Conservation (phyloP, 768 basidiomycete species). For the Kwoniella heveanensis region DNA sequence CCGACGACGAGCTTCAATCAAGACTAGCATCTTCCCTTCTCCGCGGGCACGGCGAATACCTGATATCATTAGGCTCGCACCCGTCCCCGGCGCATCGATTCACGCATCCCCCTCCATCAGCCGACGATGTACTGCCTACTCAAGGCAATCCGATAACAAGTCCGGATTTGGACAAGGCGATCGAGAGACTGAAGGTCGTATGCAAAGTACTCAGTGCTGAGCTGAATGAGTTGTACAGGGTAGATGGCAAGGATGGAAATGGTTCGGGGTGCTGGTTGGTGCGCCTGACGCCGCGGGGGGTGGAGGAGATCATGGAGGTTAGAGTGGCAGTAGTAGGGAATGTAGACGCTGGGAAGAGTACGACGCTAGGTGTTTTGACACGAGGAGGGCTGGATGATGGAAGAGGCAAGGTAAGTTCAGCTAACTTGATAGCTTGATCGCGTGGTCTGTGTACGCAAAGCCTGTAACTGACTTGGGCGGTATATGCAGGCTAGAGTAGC, state of each 20-base stretch:
- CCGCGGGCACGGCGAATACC: conserved; percentile 51
- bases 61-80: conserved; percentile 52
- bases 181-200: conserved; percentile 38
- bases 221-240: conserved; percentile 49
- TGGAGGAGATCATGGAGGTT: conserved; percentile 65
- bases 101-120: conserved; percentile 28
- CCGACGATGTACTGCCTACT: conserved; percentile 10
- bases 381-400: conserved; percentile 64
- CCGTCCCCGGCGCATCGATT: conserved; percentile 40
- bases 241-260: conserved; percentile 15
- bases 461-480: conserved; percentile 58
- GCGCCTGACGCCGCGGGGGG: conserved; percentile 43
- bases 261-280: conserved; percentile 47
- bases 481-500: conserved; percentile 72
- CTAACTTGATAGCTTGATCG: conserved; percentile 15
- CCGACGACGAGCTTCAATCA: conserved; percentile 35
- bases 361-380: conserved; percentile 92
- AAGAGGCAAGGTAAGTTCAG: conserved; percentile 37
- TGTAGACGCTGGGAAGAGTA: conserved; percentile 81
- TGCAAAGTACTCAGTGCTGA: conserved; percentile 40
- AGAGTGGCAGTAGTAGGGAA: conserved; percentile 96
- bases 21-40: conserved; percentile 31
- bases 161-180: conserved; percentile 26
- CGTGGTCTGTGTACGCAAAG: too few relatives aligned
- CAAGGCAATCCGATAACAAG: conserved; percentile 28